Conservation (phyloP, 495 filamentous ascomycete genomes). For the Evernia prunastri region DNA sequence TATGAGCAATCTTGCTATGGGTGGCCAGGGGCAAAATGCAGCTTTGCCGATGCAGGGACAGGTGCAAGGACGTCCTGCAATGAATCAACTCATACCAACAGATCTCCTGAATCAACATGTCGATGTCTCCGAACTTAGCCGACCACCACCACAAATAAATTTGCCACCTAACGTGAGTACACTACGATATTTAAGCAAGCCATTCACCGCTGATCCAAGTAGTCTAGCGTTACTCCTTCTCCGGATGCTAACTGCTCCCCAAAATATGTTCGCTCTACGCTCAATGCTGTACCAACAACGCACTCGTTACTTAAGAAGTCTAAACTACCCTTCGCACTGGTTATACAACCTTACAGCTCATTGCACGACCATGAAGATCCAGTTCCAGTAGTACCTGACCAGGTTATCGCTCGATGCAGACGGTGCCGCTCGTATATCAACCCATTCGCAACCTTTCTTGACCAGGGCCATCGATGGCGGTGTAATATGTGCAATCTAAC, state of each 20-base stretch:
- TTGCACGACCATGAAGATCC: constrained; percentile 88
- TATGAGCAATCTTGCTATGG: constrained; percentile 74
- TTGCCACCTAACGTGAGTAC: constrained; percentile 81
- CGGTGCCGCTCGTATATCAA: constrained; percentile 97
- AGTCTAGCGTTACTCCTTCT: constrained; percentile 90
- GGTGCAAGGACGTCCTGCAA: constrained; percentile 45
- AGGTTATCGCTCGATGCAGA: constrained; percentile 93
- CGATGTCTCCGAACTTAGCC: constrained; percentile 85
- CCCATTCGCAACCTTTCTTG: constrained; percentile 90
- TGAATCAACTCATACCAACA: constrained; percentile 88
- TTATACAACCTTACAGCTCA: constrained; percentile 91
- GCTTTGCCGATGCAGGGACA: constrained; percentile 46
- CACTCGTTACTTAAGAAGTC: constrained; percentile 92
- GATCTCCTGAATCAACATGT: constrained; percentile 89
- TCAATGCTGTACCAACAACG: constrained; percentile 89
- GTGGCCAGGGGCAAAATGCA: constrained; percentile 43
- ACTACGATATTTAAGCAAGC: background rate
- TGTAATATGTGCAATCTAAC: constrained; percentile 99
- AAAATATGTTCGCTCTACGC: constrained; percentile 90
- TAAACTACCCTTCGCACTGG: constrained; percentile 86
- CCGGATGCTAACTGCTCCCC: constrained; percentile 86
- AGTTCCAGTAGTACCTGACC: constrained; percentile 88
- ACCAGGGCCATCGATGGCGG: constrained; percentile 95
- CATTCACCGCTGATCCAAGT: constrained; percentile 32
- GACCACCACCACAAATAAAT: constrained; percentile 86